Percentiles rank a stretch among this genome's conserved stretches.
Evolutionary conservation across 2,329 filamentous ascomycete genomes (phyloP).

Genomic region (Clonostachys chloroleuca): DNA sequence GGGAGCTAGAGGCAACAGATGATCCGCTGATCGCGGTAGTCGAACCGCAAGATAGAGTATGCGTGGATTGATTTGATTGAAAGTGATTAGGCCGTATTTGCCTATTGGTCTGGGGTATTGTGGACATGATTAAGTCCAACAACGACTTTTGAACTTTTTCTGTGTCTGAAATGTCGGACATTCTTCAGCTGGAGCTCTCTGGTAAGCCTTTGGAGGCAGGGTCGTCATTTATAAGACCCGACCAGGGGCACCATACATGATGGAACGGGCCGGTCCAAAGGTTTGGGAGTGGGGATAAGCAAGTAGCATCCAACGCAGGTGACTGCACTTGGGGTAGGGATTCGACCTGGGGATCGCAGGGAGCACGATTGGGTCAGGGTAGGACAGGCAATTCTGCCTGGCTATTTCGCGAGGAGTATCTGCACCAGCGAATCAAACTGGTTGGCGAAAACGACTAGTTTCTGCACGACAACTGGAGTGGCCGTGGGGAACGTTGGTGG

Average conservation of each 20-base stretch:
- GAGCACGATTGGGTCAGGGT: background rate
- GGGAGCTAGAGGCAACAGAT: conserved; percentile 49
- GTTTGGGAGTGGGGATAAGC: background rate
- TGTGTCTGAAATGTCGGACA: conserved; percentile 8
- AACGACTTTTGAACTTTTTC: conserved; percentile 5
- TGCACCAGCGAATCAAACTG: no score
- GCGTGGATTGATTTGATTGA: conserved; percentile 32
- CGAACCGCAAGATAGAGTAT: conserved; percentile 34
- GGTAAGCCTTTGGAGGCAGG: conserved; percentile 18
- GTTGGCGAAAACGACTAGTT: no score
- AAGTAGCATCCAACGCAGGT: no score
- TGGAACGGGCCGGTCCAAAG: conserved; percentile 19
- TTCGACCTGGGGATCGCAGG: conserved; percentile 2
- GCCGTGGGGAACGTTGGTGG: background rate
- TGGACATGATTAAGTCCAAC: conserved; percentile 32
- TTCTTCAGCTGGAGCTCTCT: no score
- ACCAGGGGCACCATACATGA: conserved; percentile 25
- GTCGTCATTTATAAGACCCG: conserved; percentile 30
- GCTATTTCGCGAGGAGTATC: conserved; percentile 27
- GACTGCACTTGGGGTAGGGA: conserved; percentile 10
- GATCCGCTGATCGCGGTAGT: conserved; percentile 52
- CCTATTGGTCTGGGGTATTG: conserved; percentile 30
- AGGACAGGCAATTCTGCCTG: conserved; percentile 11
- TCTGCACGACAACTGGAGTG: no score
- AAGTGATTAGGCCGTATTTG: conserved; percentile 40